Percentiles rank a stretch among this genome's conserved stretches.
These are phyloP conservation scores for Saussurea involucrata DNA, from an alignment of 129 eudicot genomes.

Conservation along the genomic window DNA sequence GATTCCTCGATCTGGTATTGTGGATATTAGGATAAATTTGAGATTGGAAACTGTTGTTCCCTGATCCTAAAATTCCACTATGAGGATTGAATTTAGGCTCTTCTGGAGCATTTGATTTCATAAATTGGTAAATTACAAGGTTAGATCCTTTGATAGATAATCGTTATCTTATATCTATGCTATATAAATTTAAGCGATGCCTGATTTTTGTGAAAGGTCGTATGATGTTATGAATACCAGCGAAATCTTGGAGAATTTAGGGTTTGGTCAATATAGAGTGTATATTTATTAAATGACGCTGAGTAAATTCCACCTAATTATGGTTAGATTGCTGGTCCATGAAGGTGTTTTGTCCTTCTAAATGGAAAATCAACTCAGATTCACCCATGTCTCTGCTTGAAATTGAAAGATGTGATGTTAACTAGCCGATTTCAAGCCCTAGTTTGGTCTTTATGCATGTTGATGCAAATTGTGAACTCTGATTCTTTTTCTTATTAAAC, in stretches of 20 bases:
- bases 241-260: not conserved
- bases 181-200: not conserved
- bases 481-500: not conserved
- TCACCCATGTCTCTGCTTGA: not conserved
- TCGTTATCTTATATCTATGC: not conserved
- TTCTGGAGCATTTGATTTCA: not conserved
- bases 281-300: not conserved
- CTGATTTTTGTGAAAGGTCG: not conserved
- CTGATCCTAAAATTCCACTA: not conserved
- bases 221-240: not conserved
- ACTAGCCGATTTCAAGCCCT: not conserved
- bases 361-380: not conserved
- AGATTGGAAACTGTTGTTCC: not conserved
- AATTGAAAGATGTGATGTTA: conserved; percentile 12
- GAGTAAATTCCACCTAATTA: not conserved
- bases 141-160: conserved; percentile 1
- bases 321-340: not conserved
- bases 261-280: conserved; percentile 3
- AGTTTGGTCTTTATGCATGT: not conserved
- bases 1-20: not conserved
- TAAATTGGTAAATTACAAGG: not conserved
- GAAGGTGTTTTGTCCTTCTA: not conserved
- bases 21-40: not conserved
- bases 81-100: not conserved
- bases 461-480: not conserved